Base-by-base conservation (phyloP, 495 filamentous ascomycete species). In the Xylaria intraflava region DNA sequence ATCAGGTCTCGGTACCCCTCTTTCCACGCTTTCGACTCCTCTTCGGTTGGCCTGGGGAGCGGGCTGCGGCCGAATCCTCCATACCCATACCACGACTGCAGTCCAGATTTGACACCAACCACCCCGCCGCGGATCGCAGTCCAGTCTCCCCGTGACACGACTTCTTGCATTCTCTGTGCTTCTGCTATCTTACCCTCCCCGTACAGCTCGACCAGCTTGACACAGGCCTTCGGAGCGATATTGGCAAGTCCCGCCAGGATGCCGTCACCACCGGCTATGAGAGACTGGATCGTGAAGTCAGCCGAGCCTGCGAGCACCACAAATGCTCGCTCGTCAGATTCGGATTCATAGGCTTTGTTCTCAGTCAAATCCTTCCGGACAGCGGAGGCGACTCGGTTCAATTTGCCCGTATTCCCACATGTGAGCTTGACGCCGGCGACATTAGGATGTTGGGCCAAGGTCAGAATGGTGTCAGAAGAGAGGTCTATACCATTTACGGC, bases 401-500 rank as follows among this genome's bases (percentile, higher is more conserved):
- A 68, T 69, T 92, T 94, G 36, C 88, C 89, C 5, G 87, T 91
- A 69, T 91, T 90, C 19, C 86, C 89, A 58, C 88, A 91, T 6
- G 89, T 92, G 71, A 94, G 87, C 70, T 92, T 92, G 19, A 87
- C 88, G 40, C 89, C 88, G 49, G 86, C 76, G 59, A 94, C 80
- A 53, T 89, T 86, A 36, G 85, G 79, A 58, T 91, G 85, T 53
- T 84, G 71, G 1, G 85, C 84, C 48, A 94, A 77, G 52, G 77
- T 69, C 61, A 92, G 81, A 58, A 92, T 80, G 42, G 87, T 76
- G 60, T 94, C 88, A 22, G 82, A 87, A 70, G 88, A 86, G 73
- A 94, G 84, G 59, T 92, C 88, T 49, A 92, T 83, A 8, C 88
- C 89, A 19, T 85, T 83, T 16, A 89, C 87, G 26, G 88, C 88